Percentiles rank a stretch among this genome's conserved stretches.
Conservation (phyloP, 805 yeast genomes). For the Kurtzmaniella cleridarum region DNA sequence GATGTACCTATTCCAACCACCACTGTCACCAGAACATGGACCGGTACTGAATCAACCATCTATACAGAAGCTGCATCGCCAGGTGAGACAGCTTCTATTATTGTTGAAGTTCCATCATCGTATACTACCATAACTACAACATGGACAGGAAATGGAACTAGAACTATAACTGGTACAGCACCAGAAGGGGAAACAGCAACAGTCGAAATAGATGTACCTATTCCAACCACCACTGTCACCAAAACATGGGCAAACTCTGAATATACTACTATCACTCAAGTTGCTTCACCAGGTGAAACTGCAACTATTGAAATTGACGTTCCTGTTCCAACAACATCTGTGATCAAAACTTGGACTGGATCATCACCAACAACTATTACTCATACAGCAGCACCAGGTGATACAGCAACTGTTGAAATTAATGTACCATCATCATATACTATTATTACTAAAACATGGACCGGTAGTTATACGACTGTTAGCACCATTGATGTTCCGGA, state of each 20-base stretch:
- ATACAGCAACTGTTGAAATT: conserved; percentile 5
- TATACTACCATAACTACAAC: conserved; percentile 6
- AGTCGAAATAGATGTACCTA: conserved; percentile 4
- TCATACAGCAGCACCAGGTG: neutral
- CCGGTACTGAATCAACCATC: conserved; percentile 2
- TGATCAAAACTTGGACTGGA: neutral
- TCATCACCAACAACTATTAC: neutral
- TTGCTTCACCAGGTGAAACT: neutral
- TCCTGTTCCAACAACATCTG: neutral
- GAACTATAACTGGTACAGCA: conserved; percentile 5
- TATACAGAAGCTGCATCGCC: neutral
- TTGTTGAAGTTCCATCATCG: neutral
- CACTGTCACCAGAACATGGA: conserved; percentile 9
- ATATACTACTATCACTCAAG: neutral
- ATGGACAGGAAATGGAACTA: conserved; percentile 10
- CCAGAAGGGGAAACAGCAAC: conserved; percentile 5
- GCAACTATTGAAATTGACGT: neutral
- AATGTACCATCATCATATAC: conserved; percentile 11
- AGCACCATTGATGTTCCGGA: neutral
- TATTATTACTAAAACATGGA: conserved; percentile 9
- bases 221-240: conserved; percentile 12
- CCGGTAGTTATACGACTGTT: conserved; percentile 1
- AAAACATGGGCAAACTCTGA: conserved; percentile 10
- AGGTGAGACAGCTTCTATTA: neutral
- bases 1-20: conserved; percentile 12